These are phyloP conservation scores for Rhodamnia argentea DNA, from an alignment of 345 rosid genomes.

Conservation along the genomic window DNA sequence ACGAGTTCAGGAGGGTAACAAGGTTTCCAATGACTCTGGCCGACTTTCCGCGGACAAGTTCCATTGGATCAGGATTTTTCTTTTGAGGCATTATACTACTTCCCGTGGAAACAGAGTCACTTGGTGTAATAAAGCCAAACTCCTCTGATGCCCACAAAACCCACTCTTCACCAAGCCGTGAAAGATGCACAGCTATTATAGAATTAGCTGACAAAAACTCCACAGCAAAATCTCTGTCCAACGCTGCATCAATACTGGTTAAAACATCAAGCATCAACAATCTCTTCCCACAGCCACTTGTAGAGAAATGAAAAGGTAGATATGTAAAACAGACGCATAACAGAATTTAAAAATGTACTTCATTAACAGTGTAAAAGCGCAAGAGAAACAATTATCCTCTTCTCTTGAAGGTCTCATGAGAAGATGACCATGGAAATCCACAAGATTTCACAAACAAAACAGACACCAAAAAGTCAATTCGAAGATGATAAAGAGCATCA, in stretches of 20 bases:
- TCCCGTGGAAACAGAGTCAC: constrained; percentile 90
- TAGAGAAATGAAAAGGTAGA: neutral
- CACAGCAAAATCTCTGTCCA: constrained; percentile 81
- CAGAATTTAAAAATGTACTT: neutral
- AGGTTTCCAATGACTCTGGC: constrained; percentile 78
- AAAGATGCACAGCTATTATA: constrained; percentile 73
- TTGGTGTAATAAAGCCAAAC: constrained; percentile 84
- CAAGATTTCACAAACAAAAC: neutral
- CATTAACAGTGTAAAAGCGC: neutral
- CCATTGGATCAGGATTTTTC: constrained; percentile 99
- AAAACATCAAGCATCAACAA: neutral
- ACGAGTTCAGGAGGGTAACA: constrained; percentile 67
- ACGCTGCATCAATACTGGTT: constrained; percentile 80
- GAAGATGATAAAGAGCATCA: neutral
- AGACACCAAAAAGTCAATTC: neutral
- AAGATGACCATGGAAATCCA: neutral
- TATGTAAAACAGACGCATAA: neutral
- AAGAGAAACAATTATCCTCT: neutral
- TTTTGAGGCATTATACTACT: constrained; percentile 99
- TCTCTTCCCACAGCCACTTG: neutral
- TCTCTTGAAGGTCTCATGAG: neutral
- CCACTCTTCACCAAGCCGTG: constrained; percentile 97
- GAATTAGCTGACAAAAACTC: constrained; percentile 75
- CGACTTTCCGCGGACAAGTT: constrained; percentile 93
- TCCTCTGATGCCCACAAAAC: constrained; percentile 98